A percentile compares a stretch with the other conserved stretches of the same genome.
phyloP scores from a whole-genome alignment of 1,284 basidiomycete species.

The Sanghuangporus sanghuang region DNA sequence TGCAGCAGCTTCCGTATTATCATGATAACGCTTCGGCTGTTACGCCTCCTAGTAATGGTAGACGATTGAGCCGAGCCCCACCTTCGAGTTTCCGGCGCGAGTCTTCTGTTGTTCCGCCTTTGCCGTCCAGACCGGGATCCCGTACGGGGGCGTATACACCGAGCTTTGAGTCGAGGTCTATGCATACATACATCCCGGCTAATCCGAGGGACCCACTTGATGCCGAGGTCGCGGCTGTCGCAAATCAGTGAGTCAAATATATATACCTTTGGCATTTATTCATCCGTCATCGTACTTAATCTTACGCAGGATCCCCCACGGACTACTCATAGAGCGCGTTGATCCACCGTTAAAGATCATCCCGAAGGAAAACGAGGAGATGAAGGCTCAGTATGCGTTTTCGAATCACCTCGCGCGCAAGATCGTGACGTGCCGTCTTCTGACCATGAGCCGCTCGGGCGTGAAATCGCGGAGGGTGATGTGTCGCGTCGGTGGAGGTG shows the following conservation, averaged over 20 bases:
- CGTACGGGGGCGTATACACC: slow-evolving; percentile 59
- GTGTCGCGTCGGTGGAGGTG: slow-evolving; percentile 80
- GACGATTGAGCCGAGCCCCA: slow-evolving; percentile 46
- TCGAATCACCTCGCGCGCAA: slow-evolving; percentile 66
- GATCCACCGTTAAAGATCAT: slow-evolving; percentile 59
- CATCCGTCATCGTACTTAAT: not conserved
- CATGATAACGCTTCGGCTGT: slow-evolving; percentile 30
- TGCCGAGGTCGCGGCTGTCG: slow-evolving; percentile 67
- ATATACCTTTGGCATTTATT: not conserved
- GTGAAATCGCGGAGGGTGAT: slow-evolving; percentile 57
- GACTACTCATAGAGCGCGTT: slow-evolving; percentile 70
- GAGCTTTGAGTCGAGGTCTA: slow-evolving; percentile 42
- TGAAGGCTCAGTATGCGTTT: slow-evolving; percentile 79
- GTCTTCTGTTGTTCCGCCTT: slow-evolving; percentile 20
- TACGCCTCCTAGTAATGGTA: slow-evolving; percentile 22
- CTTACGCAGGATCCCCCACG: slow-evolving; percentile 50
- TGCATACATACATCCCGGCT: slow-evolving; percentile 61
- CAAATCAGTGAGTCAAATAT: slow-evolving; percentile 42
- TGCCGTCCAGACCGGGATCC: slow-evolving; percentile 57
- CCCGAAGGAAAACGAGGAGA: slow-evolving; percentile 72
- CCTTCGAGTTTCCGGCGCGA: slow-evolving; percentile 72
- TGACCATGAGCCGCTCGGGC: slow-evolving; percentile 61
- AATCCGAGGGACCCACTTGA: slow-evolving; percentile 80
- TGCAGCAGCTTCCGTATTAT: slow-evolving; percentile 50
- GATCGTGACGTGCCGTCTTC: slow-evolving; percentile 74